Conservation (phyloP, 192 early-diverging fungal genomes). For the Gigaspora rosea region DNA sequence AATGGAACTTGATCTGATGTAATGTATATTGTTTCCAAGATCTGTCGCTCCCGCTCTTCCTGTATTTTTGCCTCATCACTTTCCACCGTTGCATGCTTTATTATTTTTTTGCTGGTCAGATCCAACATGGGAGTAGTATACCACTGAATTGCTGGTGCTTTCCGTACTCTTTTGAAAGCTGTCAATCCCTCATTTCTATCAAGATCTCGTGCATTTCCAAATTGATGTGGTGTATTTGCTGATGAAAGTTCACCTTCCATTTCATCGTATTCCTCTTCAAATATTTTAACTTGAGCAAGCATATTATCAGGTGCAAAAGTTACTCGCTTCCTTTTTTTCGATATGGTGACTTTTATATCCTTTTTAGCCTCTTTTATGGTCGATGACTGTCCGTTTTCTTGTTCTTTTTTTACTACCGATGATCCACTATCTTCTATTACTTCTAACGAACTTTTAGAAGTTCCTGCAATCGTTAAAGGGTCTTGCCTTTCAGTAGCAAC, state of each 20-base stretch:
- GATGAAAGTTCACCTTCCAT: not conserved
- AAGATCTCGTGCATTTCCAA: constrained; percentile 37
- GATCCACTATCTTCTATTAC: too few species aligned
- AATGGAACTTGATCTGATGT: constrained; percentile 17
- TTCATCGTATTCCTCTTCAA: constrained; percentile 28
- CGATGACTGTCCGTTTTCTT: not conserved
- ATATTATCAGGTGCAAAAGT: constrained; percentile 26
- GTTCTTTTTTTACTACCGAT: too few species aligned
- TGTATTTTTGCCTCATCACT: constrained; percentile 17
- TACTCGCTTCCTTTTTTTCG: constrained; percentile 28
- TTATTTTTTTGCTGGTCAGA: not conserved
- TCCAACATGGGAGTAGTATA: not conserved
- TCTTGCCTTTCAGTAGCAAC: not conserved
- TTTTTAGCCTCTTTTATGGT: not conserved
- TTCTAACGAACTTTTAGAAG: too few species aligned
- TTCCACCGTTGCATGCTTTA: not conserved
- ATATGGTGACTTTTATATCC: not conserved
- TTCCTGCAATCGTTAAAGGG: too few species aligned
- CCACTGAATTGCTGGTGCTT: constrained; percentile 24
- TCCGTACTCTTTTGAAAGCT: constrained; percentile 30
- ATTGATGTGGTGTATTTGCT: constrained; percentile 32
- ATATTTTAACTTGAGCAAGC: constrained; percentile 24
- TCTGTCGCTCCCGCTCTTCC: constrained; percentile 13
- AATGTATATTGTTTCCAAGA: constrained; percentile 25
- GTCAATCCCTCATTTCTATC: constrained; percentile 33